phyloP scores from a whole-genome alignment of 164 flowering plant species.

The Nymphaea colorata region DNA sequence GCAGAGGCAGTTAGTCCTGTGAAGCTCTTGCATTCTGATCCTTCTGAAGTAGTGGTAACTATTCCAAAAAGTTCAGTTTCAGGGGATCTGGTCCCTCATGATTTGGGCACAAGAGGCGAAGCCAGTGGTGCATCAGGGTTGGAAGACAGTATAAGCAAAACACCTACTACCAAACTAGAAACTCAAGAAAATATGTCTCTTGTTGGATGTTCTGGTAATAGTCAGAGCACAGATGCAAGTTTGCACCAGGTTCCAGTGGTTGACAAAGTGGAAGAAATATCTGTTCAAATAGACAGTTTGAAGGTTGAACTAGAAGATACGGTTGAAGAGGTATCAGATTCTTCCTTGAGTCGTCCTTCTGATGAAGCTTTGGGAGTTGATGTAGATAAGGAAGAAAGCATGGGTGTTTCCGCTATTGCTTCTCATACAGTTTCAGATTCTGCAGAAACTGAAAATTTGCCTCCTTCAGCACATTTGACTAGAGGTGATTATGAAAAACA shows the following conservation, averaged over 20 bases:
- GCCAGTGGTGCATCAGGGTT: neutral
- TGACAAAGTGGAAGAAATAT: neutral
- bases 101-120: neutral
- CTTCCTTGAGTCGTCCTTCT: neutral
- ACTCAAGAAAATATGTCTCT: neutral
- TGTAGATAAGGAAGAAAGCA: neutral
- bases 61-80: conserved; percentile 1
- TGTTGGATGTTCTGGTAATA: neutral
- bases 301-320: conserved; percentile 4
- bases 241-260: neutral
- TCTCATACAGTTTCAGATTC: neutral
- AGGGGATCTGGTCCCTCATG: neutral
- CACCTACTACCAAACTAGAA: conserved; percentile 1
- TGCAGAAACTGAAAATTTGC: neutral
- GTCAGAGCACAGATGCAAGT: neutral
- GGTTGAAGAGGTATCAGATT: conserved; percentile 7
- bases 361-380: neutral
- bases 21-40: conserved; percentile 1
- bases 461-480: neutral
- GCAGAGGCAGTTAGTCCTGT: conserved; percentile 4
- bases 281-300: neutral
- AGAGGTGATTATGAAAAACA: neutral
- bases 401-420: neutral
- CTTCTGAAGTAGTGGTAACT: neutral
- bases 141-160: conserved; percentile 7